These are phyloP conservation scores for Dioscorea dumetorum DNA, from an alignment of 106 monocot genomes.

Conservation along the genomic window DNA sequence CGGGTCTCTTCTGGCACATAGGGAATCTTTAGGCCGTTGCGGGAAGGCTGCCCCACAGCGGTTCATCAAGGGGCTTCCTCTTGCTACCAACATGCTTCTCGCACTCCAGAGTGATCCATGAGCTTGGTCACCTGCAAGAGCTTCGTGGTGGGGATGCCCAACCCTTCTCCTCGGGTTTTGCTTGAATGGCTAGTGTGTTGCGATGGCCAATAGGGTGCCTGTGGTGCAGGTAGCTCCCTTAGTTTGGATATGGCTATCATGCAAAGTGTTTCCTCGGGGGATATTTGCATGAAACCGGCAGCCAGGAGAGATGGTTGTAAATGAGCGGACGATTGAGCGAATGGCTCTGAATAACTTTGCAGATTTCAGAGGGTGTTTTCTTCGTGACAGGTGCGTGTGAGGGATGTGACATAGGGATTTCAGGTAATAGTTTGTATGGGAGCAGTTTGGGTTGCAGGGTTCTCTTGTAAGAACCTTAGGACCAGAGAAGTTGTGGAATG, in stretches of 20 bases:
- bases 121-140: slow-evolving; percentile 38
- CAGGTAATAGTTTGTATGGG: not conserved
- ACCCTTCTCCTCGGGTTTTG: slow-evolving; percentile 33
- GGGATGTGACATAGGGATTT: not conserved
- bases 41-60: slow-evolving; percentile 39
- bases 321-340: slow-evolving; percentile 32
- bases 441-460: not conserved
- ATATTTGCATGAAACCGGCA: slow-evolving; percentile 16
- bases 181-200: slow-evolving; percentile 39
- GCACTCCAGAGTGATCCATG: slow-evolving; percentile 45
- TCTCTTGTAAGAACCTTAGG: not conserved
- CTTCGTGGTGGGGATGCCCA: slow-evolving; percentile 38
- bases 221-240: slow-evolving; percentile 32
- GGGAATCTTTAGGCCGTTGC: slow-evolving; percentile 33
- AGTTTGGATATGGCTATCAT: slow-evolving; percentile 24
- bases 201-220: slow-evolving; percentile 57
- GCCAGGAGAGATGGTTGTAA: slow-evolving; percentile 25
- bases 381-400: slow-evolving; percentile 10
- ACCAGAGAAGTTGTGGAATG: not conserved
- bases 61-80: slow-evolving; percentile 39
- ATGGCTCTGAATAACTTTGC: slow-evolving; percentile 24
- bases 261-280: not conserved
- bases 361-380: slow-evolving; percentile 3
- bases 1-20: slow-evolving; percentile 32
- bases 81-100: slow-evolving; percentile 31